Evolutionary conservation across 2,329 filamentous ascomycete genomes (phyloP).

Genomic region (Cryphonectria japonica): DNA sequence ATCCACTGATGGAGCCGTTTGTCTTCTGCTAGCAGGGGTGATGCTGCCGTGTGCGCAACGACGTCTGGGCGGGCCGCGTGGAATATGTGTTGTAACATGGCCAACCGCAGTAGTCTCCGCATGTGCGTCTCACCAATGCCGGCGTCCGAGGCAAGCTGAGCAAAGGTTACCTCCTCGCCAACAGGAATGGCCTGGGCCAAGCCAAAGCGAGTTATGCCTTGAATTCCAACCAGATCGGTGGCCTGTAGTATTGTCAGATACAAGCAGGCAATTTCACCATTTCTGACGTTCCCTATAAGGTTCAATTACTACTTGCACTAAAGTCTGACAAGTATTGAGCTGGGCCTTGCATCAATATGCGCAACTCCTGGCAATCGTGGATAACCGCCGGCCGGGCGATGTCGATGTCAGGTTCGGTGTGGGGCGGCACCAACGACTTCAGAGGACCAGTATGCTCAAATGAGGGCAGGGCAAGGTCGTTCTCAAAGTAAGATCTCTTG

Average conservation of each 20-base stretch:
- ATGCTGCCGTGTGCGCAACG: slow-evolving; percentile 19
- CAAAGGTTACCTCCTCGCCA: slow-evolving; percentile 13
- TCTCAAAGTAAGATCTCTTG: slow-evolving; percentile 2
- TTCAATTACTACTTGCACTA: neutral
- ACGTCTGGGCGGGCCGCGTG: slow-evolving; percentile 14
- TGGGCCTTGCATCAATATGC: slow-evolving; percentile 21
- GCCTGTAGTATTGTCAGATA: slow-evolving; percentile 2
- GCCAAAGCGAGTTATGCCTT: slow-evolving; percentile 21
- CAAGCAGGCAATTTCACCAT: neutral
- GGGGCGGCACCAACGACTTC: slow-evolving; percentile 6
- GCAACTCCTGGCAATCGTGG: slow-evolving; percentile 22
- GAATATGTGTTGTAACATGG: slow-evolving; percentile 21
- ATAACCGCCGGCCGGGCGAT: slow-evolving; percentile 21
- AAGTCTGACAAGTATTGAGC: slow-evolving; percentile 12
- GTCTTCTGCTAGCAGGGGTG: slow-evolving; percentile 22
- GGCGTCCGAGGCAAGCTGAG: slow-evolving; percentile 11
- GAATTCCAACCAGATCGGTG: slow-evolving; percentile 12
- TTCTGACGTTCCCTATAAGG: neutral
- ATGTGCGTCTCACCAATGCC: slow-evolving; percentile 21
- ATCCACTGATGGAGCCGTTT: slow-evolving; percentile 19
- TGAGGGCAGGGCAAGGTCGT: neutral
- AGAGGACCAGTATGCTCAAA: slow-evolving; percentile 1
- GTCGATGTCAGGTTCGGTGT: slow-evolving; percentile 12
- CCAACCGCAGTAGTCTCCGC: slow-evolving; percentile 11
- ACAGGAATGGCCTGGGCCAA: slow-evolving; percentile 1